Percentiles rank a stretch among this genome's conserved stretches.
These are phyloP conservation scores for Grigorovia jiainica DNA, from an alignment of 805 yeast species.

Conservation along the genomic window DNA sequence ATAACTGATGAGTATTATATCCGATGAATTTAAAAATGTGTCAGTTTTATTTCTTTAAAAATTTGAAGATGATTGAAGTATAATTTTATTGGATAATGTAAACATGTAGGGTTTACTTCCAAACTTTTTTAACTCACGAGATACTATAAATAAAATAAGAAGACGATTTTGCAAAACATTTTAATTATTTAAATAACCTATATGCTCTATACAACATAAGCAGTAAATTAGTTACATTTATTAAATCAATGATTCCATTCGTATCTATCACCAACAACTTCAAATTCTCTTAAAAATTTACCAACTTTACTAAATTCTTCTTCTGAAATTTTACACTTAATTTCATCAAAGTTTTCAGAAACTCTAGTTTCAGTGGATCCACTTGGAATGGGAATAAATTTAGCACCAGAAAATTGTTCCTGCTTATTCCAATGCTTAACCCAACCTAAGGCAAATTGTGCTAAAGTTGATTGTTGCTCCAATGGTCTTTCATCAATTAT, in stretches of 20 bases:
- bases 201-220: no score
- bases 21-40: no score
- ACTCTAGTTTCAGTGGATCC: conserved; percentile 53
- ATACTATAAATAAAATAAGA: no score
- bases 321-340: conserved; percentile 37
- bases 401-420: conserved; percentile 33
- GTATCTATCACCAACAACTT: conserved; percentile 50
- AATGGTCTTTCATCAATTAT: conserved; percentile 43
- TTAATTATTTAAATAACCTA: no score
- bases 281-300: conserved; percentile 33
- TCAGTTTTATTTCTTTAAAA: no score
- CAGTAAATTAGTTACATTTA: not conserved
- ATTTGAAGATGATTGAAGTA: no score
- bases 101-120: no score
- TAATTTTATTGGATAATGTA: no score
- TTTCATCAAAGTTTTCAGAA: conserved; percentile 45
- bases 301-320: conserved; percentile 48
- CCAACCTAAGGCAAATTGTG: conserved; percentile 70
- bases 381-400: conserved; percentile 73
- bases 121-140: no score
- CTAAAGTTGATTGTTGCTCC: conserved; percentile 37
- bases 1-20: no score
- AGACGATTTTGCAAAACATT: no score
- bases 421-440: conserved; percentile 35
- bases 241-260: conserved; percentile 9